Conservation (phyloP, 2,329 filamentous ascomycete genomes). For the Teratosphaeria viscida region DNA sequence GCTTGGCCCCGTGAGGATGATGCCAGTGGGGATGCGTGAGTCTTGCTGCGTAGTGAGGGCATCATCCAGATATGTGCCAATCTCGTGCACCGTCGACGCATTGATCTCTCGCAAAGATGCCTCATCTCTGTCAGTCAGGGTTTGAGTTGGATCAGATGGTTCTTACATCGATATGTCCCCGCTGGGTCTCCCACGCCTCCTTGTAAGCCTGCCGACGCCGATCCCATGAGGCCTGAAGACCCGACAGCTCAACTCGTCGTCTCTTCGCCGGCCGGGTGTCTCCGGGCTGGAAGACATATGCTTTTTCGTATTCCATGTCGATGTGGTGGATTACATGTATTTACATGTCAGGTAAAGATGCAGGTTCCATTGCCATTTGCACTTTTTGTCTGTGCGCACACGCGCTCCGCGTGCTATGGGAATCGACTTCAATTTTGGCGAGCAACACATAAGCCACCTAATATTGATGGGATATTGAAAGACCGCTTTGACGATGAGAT, state of each 20-base stretch:
- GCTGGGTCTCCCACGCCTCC: conserved; percentile 53
- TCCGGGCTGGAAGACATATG: conserved; percentile 34
- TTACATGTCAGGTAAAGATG: too few relatives aligned
- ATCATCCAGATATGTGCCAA: conserved; percentile 29
- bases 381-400: too few relatives aligned
- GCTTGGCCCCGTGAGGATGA: conserved; percentile 54
- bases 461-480: too few relatives aligned
- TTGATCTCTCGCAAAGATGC: conserved; percentile 29
- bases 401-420: too few relatives aligned
- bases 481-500: too few relatives aligned
- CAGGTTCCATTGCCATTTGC: too few relatives aligned
- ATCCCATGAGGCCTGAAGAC: conserved; percentile 27
- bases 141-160: not conserved
- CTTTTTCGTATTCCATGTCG: conserved; percentile 40
- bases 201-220: conserved; percentile 52
- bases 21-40: conserved; percentile 8
- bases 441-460: too few relatives aligned
- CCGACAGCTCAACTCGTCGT: conserved; percentile 24
- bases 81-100: conserved; percentile 28
- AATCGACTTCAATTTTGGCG: too few relatives aligned
- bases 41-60: conserved; percentile 9
- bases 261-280: conserved; percentile 32
- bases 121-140: not conserved
- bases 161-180: conserved; percentile 50
- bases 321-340: not conserved